Conservation (phyloP, 2,329 filamentous ascomycete genomes). For the Fonsecaea pugnacius region DNA sequence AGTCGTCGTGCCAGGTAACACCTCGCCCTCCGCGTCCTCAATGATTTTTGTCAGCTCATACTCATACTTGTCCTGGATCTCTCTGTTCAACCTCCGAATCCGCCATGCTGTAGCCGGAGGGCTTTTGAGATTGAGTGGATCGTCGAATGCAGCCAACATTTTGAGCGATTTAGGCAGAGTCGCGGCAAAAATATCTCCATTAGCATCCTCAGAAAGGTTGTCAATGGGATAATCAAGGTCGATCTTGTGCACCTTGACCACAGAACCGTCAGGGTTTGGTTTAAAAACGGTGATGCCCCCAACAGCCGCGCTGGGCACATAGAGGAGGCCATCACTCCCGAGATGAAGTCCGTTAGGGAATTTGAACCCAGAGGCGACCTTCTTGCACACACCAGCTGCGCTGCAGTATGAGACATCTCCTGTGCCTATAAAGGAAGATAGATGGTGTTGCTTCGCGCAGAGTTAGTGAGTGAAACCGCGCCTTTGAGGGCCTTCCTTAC, state of each 20-base stretch:
- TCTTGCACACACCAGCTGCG: conserved; percentile 25
- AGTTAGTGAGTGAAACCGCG: conserved; percentile 3
- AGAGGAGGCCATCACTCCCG: conserved; percentile 43
- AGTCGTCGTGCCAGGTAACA: conserved; percentile 37
- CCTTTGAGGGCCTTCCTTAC: not conserved
- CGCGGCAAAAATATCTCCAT: conserved; percentile 45
- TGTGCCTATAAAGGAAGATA: conserved; percentile 25
- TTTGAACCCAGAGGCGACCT: conserved; percentile 34
- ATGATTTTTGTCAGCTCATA: conserved; percentile 42
- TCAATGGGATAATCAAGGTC: conserved; percentile 42
- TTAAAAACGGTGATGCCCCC: conserved; percentile 38
- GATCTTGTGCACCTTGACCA: conserved; percentile 35
- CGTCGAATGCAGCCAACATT: conserved; percentile 34
- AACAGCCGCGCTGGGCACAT: conserved; percentile 41
- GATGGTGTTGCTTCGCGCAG: conserved; percentile 34
- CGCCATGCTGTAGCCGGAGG: conserved; percentile 37
- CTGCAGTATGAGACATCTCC: conserved; percentile 39
- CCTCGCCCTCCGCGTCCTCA: conserved; percentile 43
- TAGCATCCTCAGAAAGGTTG: conserved; percentile 45
- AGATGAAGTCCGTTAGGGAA: conserved; percentile 44
- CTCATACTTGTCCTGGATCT: conserved; percentile 17
- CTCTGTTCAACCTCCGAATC: conserved; percentile 34
- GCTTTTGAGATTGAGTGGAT: conserved; percentile 34
- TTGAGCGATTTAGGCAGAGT: conserved; percentile 40
- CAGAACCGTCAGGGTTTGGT: conserved; percentile 19